A percentile compares a stretch with the other conserved stretches of the same genome.
Evolutionary conservation across 2,329 filamentous ascomycete species (phyloP).

Genomic region (Paecilomyces formosus): DNA sequence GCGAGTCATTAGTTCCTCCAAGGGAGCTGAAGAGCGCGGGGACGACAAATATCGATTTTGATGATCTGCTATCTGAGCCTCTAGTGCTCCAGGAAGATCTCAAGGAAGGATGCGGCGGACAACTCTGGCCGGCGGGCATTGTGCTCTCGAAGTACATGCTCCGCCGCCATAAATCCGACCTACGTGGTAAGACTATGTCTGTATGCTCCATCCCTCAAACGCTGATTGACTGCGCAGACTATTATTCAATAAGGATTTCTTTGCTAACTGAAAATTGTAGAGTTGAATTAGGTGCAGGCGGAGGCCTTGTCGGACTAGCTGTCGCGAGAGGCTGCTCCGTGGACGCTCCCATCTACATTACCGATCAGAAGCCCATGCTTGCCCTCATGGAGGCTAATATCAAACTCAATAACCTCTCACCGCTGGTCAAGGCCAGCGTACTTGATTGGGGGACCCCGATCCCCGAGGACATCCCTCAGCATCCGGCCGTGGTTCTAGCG

Average conservation of each 20-base stretch:
- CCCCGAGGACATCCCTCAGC: conserved; percentile 29
- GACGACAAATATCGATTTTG: conserved; percentile 55
- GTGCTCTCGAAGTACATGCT: conserved; percentile 81
- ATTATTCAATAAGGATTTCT: background rate
- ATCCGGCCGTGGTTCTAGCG: conserved; percentile 78
- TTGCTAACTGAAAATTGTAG: conserved; percentile 37
- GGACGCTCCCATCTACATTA: conserved; percentile 61
- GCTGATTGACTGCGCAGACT: background rate
- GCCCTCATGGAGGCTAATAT: conserved; percentile 82
- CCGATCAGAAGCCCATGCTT: conserved; percentile 82
- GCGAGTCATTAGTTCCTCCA: conserved; percentile 49
- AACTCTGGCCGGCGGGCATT: conserved; percentile 92
- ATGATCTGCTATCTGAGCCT: conserved; percentile 62
- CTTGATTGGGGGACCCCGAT: conserved; percentile 65
- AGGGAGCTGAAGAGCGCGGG: conserved; percentile 46
- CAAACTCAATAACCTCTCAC: conserved; percentile 63
- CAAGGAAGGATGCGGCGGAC: conserved; percentile 79
- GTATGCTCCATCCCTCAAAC: conserved; percentile 28
- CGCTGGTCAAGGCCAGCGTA: conserved; percentile 57
- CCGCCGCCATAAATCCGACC: conserved; percentile 57
- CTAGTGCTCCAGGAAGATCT: conserved; percentile 80
- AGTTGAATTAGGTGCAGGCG: conserved; percentile 85
- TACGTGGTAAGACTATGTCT: conserved; percentile 66
- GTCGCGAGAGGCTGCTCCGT: conserved; percentile 51
- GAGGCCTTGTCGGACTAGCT: conserved; percentile 70